phyloP scores from a whole-genome alignment of 2,329 filamentous ascomycete species.

The Celoporthe dispersa region DNA sequence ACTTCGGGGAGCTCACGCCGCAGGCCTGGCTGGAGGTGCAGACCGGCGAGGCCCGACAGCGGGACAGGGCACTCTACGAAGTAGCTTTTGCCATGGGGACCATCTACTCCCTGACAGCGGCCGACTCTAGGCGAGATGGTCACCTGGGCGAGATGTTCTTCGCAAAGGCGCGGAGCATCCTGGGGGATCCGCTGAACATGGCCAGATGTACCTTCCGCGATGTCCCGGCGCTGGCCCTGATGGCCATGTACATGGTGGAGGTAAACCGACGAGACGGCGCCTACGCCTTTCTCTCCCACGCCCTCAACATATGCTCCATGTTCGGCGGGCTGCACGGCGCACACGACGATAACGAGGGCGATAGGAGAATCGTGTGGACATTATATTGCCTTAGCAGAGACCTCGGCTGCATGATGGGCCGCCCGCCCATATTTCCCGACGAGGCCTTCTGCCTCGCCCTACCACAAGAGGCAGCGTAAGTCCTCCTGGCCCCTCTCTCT shows the following conservation, averaged over 20 bases:
- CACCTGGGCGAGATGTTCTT: slow-evolving; percentile 50
- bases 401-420: slow-evolving; percentile 54
- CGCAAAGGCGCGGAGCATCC: slow-evolving; percentile 46
- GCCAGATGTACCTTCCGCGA: slow-evolving; percentile 47
- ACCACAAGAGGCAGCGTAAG: slow-evolving; percentile 48
- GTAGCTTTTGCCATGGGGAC: slow-evolving; percentile 49
- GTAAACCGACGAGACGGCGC: slow-evolving; percentile 54
- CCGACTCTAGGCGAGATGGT: slow-evolving; percentile 38
- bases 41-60: slow-evolving; percentile 25
- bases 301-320: slow-evolving; percentile 53
- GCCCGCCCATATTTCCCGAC: slow-evolving; percentile 51
- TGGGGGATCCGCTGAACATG: slow-evolving; percentile 52
- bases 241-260: slow-evolving; percentile 55
- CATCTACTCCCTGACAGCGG: slow-evolving; percentile 39
- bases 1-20: slow-evolving; percentile 41
- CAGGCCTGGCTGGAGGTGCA: slow-evolving; percentile 27
- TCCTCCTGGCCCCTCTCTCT: slow-evolving; percentile 23
- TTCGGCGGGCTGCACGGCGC: slow-evolving; percentile 52
- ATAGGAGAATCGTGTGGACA: slow-evolving; percentile 56
- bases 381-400: slow-evolving; percentile 55
- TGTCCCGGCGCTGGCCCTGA: slow-evolving; percentile 49
- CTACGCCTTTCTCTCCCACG: slow-evolving; percentile 51
- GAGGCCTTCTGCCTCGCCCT: slow-evolving; percentile 50
- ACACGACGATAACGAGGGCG: slow-evolving; percentile 47
- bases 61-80: slow-evolving; percentile 51